Base-by-base conservation (phyloP, 805 yeast genomes). In the Scheffersomyces lignosus region DNA sequence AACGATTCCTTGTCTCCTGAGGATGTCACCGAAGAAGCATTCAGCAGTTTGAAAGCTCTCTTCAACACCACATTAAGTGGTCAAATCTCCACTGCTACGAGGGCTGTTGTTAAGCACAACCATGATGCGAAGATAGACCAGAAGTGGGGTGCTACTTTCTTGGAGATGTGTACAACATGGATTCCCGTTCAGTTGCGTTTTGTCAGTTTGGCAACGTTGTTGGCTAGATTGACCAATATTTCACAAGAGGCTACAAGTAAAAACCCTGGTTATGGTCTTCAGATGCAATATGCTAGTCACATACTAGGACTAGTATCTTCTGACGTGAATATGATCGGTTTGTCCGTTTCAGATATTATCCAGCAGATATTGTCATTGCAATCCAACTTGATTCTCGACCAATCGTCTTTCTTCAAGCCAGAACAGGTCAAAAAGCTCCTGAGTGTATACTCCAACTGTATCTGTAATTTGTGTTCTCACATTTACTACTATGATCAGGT, bases 401-500 rank as follows among this genome's bases (percentile, higher is more conserved):
- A 62, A 32, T 38, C 58, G 1, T 45, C 43, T 1, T 40, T 36
- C 12, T 49, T 62, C 17, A 24, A 33, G 27, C 27, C 37, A 29
- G 52, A 48, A 2, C 55, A 62, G 29, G 51, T 58, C 24, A 29
- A 35, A 41, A 61, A 34, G 45, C 75, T 52, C 50, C 75, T 51
- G 30, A 51, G 31, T 58, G 74, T 49, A 18, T 81, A 80, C 48
- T 62, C 80, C 1, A 64, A 64, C 15, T 77, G 89, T 17, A 76
- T 90, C 37, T 77, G 81, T 40, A 81, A 83, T 40, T 69, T 91
- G 36, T 80, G 89, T 1, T 74, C 78, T 2, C 96, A 89, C 56
- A 75, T 81, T 9, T 89, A 89, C 51, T 91, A 91, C 56, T 81
- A 81, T 41, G 95, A 88, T 47, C 99, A 93, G 58, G 78, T 84